Base-by-base conservation (phyloP, 2,329 filamentous ascomycete species). In the Pestalotiopsis sp. region DNA sequence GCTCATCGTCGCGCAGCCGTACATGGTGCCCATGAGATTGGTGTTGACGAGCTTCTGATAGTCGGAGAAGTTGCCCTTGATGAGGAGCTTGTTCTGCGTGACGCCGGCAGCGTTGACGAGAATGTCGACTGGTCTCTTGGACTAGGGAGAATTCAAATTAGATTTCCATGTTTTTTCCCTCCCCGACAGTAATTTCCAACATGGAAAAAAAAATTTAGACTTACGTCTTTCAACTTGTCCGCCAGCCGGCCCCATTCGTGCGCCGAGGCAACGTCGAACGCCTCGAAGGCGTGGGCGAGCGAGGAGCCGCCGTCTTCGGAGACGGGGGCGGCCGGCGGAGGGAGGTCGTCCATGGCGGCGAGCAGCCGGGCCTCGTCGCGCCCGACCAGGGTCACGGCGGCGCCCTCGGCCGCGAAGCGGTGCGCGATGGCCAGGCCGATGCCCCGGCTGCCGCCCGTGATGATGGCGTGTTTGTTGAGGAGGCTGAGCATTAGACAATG, bases 101-200 rank as follows among this genome's bases (percentile, higher is more conserved):
- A 94, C 83, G 11, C 94, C 94, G 0, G 94, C 94, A 31, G 92
- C 92, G 76, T 97, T 97, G 71, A 97, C 86, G 1, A 97, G 86
- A 38, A 95, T 83, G 74, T 88, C 84, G 9, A 73, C 62, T 7
- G n/a, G 70, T 65, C 71, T 58, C 73, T 77, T 70, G 27, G 66
- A 64, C 58, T 38, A 41, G n/a, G 14, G 12, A 9, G 7, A 2
- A 9, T 36, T 36, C 6, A 7, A 7, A 36, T 36, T 36, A 36
- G 31, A 31, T 9, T 31, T 31, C 31, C 20, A 23, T 23, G 20
- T 23, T 23, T 23, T 23, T 23, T 2, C 20, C 20, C 20, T 23
- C 20, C 20, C 20, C 84, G 9, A 73, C 62, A 17, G 70, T 64
- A 71, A 71, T 55, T 74, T 77, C 69, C 25, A 65, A 64, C 52